Evolutionary conservation across 192 early-diverging fungal genomes (phyloP).

Genomic region (Lunasporangiospora selenospora): DNA sequence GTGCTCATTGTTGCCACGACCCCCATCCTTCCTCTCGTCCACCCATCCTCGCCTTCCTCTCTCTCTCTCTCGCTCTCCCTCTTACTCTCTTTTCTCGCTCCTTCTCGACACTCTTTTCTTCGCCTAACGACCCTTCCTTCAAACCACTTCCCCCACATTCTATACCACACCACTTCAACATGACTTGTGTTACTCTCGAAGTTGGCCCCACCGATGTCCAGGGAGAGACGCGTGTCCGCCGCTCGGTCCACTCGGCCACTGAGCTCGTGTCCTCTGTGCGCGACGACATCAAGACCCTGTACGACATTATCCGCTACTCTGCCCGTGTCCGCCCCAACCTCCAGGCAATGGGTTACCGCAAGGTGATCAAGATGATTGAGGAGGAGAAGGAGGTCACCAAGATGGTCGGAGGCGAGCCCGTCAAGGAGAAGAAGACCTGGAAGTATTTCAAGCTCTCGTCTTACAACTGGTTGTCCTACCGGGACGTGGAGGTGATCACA

Average conservation of each 20-base stretch:
- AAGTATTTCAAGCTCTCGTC: constrained; percentile 76
- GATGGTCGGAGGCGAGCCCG: constrained; percentile 55
- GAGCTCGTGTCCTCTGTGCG: constrained; percentile 29
- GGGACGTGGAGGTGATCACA: constrained; percentile 59
- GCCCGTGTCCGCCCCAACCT: constrained; percentile 58
- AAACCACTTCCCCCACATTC: background rate
- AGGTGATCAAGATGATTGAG: constrained; percentile 62
- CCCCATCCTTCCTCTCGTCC: background rate
- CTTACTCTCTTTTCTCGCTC: no score
- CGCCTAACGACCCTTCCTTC: no score
- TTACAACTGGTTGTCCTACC: constrained; percentile 81
- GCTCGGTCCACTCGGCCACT: constrained; percentile 36
- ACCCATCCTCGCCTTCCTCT: background rate
- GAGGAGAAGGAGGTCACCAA: constrained; percentile 78
- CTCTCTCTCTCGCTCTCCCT: background rate
- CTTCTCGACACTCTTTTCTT: no score
- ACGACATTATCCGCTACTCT: constrained; percentile 69
- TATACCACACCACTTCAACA: background rate
- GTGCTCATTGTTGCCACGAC: no score
- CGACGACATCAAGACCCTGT: constrained; percentile 62
- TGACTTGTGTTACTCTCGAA: constrained; percentile 18
- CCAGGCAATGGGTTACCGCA: constrained; percentile 72
- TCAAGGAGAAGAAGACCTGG: constrained; percentile 79
- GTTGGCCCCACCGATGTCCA: constrained; percentile 19
- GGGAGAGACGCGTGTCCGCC: constrained; percentile 46